Conservation (phyloP, 306 rosid genomes). For the Acacia confusa region DNA sequence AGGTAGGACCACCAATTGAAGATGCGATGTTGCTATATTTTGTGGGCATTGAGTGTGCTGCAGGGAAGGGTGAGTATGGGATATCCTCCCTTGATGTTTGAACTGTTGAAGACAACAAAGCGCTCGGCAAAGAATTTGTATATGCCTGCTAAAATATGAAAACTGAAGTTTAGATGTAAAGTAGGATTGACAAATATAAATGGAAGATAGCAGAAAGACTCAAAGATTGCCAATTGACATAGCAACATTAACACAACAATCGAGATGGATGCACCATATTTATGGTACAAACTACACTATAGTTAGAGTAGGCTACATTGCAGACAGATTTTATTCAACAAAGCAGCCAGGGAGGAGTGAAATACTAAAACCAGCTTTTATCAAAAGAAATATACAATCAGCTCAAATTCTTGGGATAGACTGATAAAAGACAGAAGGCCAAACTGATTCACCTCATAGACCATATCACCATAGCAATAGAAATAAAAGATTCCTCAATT, state of each 20-base stretch:
- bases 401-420: neutral
- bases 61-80: conserved; percentile 81
- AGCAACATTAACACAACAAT: neutral
- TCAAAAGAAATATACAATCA: neutral
- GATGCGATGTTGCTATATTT: conserved; percentile 70
- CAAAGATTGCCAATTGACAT: neutral
- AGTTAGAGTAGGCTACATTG: neutral
- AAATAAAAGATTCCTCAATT: neutral
- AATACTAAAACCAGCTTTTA: neutral
- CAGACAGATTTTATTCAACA: conserved; percentile 3
- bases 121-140: conserved; percentile 68
- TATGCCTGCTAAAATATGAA: conserved; percentile 57
- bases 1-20: conserved; percentile 71
- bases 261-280: neutral
- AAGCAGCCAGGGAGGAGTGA: neutral
- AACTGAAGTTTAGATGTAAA: conserved; percentile 3
- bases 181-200: neutral
- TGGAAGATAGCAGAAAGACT: neutral
- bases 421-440: neutral
- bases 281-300: neutral
- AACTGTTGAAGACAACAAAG: conserved; percentile 64
- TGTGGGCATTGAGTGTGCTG: conserved; percentile 63
- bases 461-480: neutral
- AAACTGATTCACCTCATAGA: neutral
- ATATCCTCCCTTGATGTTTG: conserved; percentile 75